phyloP scores from a whole-genome alignment of 2,329 filamentous ascomycete genomes.

The Cyclaneusma minus region DNA sequence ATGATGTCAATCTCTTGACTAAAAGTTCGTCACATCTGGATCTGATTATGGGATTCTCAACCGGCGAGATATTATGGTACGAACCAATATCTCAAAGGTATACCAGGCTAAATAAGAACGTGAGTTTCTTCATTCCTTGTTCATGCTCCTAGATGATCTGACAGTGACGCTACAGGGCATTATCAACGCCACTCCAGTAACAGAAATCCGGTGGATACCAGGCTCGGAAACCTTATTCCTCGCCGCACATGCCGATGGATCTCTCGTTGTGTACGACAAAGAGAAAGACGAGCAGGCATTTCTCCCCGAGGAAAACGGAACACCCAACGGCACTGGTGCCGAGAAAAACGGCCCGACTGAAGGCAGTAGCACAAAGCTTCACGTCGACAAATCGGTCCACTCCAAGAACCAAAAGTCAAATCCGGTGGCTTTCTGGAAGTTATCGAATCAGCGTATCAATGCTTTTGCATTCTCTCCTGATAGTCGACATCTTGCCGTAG shows the following conservation, averaged over 20 bases:
- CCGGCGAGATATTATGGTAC: slow-evolving; percentile 96
- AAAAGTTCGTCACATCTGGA: slow-evolving; percentile 73
- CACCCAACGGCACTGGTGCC: too few species aligned
- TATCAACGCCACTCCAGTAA: slow-evolving; percentile 74
- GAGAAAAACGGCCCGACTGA: slow-evolving; percentile 15
- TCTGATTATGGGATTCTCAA: slow-evolving; percentile 88
- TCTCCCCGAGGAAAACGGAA: slow-evolving; percentile 47
- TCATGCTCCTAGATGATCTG: slow-evolving; percentile 1
- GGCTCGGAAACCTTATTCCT: slow-evolving; percentile 88
- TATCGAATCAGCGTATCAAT: slow-evolving; percentile 82
- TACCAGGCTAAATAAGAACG: slow-evolving; percentile 89
- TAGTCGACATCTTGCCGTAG: slow-evolving; percentile 70
- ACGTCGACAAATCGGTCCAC: slow-evolving; percentile 79
- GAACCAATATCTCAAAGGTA: slow-evolving; percentile 95
- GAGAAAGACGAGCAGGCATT: slow-evolving; percentile 84
- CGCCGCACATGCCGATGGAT: slow-evolving; percentile 82
- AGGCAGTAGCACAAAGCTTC: slow-evolving; percentile 33
- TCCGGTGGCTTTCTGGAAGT: slow-evolving; percentile 81
- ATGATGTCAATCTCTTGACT: slow-evolving; percentile 77
- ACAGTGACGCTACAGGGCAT: slow-evolving; percentile 41
- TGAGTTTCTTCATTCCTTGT: slow-evolving; percentile 21
- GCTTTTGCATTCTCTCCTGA: slow-evolving; percentile 88
- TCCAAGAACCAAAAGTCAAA: slow-evolving; percentile 90
- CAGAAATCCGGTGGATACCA: slow-evolving; percentile 84
- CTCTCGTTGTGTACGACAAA: slow-evolving; percentile 89